Base-by-base conservation (phyloP, 345 rosid genomes). In the Microcos paniculata region DNA sequence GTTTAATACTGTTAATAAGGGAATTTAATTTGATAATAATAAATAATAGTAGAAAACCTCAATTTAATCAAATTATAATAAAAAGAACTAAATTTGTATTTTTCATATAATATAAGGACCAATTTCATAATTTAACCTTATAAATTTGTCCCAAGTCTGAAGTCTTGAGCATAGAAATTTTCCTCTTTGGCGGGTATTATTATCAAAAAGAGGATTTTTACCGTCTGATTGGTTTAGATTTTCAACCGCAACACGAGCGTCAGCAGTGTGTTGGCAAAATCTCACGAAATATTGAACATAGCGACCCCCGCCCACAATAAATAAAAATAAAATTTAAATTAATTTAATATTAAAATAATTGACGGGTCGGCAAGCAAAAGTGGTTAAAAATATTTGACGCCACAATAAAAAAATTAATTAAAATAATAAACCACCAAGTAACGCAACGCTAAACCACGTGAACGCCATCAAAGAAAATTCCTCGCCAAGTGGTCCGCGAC, bases 391-490 rank as follows among this genome's bases (percentile, higher is more conserved):
- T 2, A 7, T 8, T 28, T 7, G 43, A 49, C 59, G 13, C 73
- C 73, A 71, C 64, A 33, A 59, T 15, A 19, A 19, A 62, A 63
- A 62, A 62, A 18, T 15, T n/a, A n/a, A n/a, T 6, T 7, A 18
- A 6, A 18, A 18, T 46, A 14, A 9, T 28, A 19, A 72, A 45
- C 58, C 51, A 72, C 59, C 31, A 12, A 33, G 68, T 28, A n/a
- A n/a, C n/a, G n/a, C n/a, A 8, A 19, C 46, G 38, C 23, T 68
- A 30, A 70, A 15, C 45, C 85, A 73, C 72, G 72, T 76, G 75
- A 59, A 56, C 14, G 64, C 43, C 71, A 66, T 24, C 6, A 16
- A 24, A 21, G 6, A 43, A 11, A 77, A 65, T 11, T 45, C 31
- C 48, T 10, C 19, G 8, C 49, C 40, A 72, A 56, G 59, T 57